Evolutionary conservation across 805 yeast genomes (phyloP), one percentile per base, ranked within the genome.

Genomic region (Wickerhamiella allomyrinae): DNA sequence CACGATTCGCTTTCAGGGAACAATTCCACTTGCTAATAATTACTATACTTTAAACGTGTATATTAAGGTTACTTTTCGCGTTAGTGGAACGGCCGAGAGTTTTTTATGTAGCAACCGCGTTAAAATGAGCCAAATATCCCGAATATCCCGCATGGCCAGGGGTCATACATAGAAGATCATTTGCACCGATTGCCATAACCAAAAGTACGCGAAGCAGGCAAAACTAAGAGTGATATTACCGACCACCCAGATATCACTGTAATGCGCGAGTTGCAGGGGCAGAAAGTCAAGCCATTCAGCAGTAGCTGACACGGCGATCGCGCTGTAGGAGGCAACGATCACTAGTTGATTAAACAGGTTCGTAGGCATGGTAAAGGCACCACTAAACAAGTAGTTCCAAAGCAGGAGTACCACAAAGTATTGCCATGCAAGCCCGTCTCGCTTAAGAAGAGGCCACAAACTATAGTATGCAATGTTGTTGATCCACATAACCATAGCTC

Each of bases 191-290:
- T 72, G 70, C 95, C 95, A 91, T n/a, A 85, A 47, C 77, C 86
- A 87, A 52, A 83, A 83, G 37, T 80, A 54, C 0, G 62, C 57
- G 52, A 87, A 89, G 45, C 86, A 82, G 0, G 72, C 79, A 55
- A 84, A 86, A 0, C 91, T 79, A 3, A 86, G 54, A 0, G 77
- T 53, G 34, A 79, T 75, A 54, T 91, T 91, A 3, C 75, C 70
- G 20, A 89, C 68, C 0, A 83, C 83, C 87, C 91, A 84, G 5
- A 91, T 50, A 58, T 91, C 96, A 1, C 96, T 95, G 48, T 75
- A 79, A 29, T 60, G 56, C 4, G 41, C 45, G 5, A 54, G 49
- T 7, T 51, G 44, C 5, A 17, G 31, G 1, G 57, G 46, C 1
- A 89, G 84, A 2, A 93, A 77, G 1, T 47, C 29, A 19, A 59